A percentile compares a stretch with the other conserved stretches of the same genome.
Evolutionary conservation across 805 yeast species (phyloP).

Genomic region (Candida lessepsii): DNA sequence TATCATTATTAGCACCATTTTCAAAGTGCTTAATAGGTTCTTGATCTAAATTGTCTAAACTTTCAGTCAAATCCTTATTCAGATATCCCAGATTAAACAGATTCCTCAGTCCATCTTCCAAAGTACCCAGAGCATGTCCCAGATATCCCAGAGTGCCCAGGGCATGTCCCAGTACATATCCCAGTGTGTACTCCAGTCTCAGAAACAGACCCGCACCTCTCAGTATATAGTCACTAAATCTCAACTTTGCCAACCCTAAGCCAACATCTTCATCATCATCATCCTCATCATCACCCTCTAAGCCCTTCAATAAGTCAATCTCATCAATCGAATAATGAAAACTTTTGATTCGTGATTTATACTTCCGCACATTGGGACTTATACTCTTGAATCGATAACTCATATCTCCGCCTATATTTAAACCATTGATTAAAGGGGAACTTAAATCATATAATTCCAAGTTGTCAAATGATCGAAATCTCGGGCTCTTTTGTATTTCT

Average conservation of each 20-base stretch:
- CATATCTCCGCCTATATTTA: constrained; percentile 29
- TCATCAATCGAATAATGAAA: constrained; percentile 18
- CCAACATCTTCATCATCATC: constrained; percentile 1
- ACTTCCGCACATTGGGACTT: constrained; percentile 11
- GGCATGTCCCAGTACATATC: no score
- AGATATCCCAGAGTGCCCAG: no score
- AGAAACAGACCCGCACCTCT: no score
- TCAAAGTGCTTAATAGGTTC: no score
- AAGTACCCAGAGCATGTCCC: no score
- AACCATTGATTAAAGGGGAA: constrained; percentile 35
- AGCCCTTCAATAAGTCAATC: constrained; percentile 7
- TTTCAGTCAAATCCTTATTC: no score
- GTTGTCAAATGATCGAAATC: constrained; percentile 13
- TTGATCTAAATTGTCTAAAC: no score
- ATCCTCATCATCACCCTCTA: background rate
- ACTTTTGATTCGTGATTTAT: constrained; percentile 11
- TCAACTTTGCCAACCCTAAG: background rate
- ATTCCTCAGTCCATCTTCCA: no score
- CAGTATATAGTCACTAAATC: no score
- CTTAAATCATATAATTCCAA: constrained; percentile 25
- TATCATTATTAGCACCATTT: no score
- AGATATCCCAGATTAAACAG: no score
- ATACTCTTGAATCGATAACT: constrained; percentile 10
- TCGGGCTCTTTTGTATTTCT: constrained; percentile 7
- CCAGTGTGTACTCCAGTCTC: no score